Evolutionary conservation across 371 early-diverging fungal species (phyloP).

Genomic region (Neoconidiobolus thromboides): DNA sequence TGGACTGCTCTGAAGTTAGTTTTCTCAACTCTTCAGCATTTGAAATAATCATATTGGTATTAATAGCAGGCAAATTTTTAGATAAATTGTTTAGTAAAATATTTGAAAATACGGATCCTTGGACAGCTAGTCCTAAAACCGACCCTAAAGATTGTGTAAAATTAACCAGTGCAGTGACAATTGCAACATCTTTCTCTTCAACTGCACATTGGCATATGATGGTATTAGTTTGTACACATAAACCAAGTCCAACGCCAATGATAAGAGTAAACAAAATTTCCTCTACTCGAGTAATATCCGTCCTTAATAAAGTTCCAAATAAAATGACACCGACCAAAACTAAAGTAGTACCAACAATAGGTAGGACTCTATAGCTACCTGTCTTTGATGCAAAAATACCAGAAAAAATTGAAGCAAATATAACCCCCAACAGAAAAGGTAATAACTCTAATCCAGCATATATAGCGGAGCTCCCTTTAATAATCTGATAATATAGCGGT

Average conservation of each 20-base stretch:
- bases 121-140: not conserved
- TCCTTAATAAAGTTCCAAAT: slow-evolving; percentile 12
- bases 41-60: no score
- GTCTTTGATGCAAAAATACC: slow-evolving; percentile 13
- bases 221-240: not conserved
- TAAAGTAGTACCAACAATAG: slow-evolving; percentile 18
- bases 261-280: not conserved
- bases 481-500: slow-evolving; percentile 33
- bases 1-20: no score
- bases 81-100: slow-evolving; percentile 11
- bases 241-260: not conserved
- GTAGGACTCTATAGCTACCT: slow-evolving; percentile 18
- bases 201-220: not conserved
- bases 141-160: not conserved
- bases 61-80: not conserved
- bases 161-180: not conserved
- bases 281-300: not conserved
- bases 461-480: slow-evolving; percentile 29
- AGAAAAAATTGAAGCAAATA: slow-evolving; percentile 13
- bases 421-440: slow-evolving; percentile 27
- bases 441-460: slow-evolving; percentile 32
- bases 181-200: not conserved
- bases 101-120: slow-evolving; percentile 21
- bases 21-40: no score
- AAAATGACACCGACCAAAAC: slow-evolving; percentile 18